phyloP scores from a whole-genome alignment of 2,329 filamentous ascomycete species.

The Neonectria ditissima region DNA sequence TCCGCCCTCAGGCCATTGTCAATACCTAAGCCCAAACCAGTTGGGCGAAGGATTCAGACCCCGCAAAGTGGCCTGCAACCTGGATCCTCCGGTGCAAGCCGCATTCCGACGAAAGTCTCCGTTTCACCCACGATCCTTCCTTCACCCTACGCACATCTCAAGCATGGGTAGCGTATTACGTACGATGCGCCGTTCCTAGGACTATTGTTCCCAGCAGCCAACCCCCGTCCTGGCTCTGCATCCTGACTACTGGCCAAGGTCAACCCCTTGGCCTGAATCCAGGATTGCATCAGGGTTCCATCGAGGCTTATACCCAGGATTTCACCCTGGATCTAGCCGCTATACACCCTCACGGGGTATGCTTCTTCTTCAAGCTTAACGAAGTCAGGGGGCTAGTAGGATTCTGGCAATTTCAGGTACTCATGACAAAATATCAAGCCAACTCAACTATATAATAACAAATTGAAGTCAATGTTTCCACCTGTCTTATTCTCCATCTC shows the following conservation, averaged over 20 bases:
- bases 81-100: slow-evolving; percentile 1
- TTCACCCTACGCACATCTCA: slow-evolving; percentile 9
- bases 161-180: slow-evolving; percentile 3
- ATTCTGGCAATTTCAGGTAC: slow-evolving; percentile 7
- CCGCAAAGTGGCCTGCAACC: slow-evolving; percentile 3
- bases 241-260: slow-evolving; percentile 4
- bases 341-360: slow-evolving; percentile 4
- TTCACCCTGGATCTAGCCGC: neutral
- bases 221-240: slow-evolving; percentile 2
- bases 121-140: slow-evolving; percentile 1
- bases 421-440: neutral
- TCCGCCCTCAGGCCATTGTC: slow-evolving; percentile 12
- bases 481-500: slow-evolving; percentile 8
- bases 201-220: neutral
- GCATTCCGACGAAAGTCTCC: neutral
- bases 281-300: neutral
- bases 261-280: neutral
- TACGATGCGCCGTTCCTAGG: neutral
- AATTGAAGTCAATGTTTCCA: slow-evolving; percentile 1
- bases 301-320: neutral
- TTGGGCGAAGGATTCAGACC: slow-evolving; percentile 5
- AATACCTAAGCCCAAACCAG: slow-evolving; percentile 15
- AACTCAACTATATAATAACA: slow-evolving; percentile 11
- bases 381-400: slow-evolving; percentile 17
- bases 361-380: slow-evolving; percentile 26